Conservation (phyloP, 192 early-diverging fungal genomes). For the Podila clonocystis region DNA sequence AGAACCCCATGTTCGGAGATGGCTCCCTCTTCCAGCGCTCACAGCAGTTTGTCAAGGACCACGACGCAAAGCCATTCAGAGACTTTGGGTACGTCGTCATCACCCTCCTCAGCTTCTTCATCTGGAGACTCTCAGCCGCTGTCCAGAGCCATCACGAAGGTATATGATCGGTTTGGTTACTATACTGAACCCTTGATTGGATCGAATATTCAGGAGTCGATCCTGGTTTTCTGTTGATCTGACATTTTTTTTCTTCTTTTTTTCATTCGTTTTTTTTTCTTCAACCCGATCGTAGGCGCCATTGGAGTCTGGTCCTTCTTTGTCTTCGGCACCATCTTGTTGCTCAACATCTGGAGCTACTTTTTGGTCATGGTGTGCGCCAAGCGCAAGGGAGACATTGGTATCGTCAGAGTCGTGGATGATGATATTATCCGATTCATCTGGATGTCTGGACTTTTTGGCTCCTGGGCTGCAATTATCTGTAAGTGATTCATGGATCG, state of each 20-base stretch:
- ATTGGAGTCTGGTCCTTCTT: conserved; percentile 26
- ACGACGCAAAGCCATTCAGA: conserved; percentile 39
- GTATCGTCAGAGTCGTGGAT: conserved; percentile 26
- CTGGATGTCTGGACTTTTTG: conserved; percentile 37
- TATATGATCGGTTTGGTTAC: background rate
- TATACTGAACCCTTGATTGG: no score
- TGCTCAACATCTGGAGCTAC: conserved; percentile 43
- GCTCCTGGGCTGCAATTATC: conserved; percentile 28
- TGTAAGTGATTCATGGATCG: conserved; percentile 23
- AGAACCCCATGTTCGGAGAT: conserved; percentile 17
- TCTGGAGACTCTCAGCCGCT: conserved; percentile 28
- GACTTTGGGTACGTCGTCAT: conserved; percentile 33
- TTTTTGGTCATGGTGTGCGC: conserved; percentile 28
- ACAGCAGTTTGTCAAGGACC: conserved; percentile 35
- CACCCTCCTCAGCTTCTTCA: conserved; percentile 16
- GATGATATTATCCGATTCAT: conserved; percentile 31
- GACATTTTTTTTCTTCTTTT: background rate
- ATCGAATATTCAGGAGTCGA: no score
- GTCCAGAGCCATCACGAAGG: conserved; percentile 6
- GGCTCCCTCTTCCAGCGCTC: conserved; percentile 28
- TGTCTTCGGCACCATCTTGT: conserved; percentile 13
- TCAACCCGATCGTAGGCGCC: background rate
- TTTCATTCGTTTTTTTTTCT: background rate
- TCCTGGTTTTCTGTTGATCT: no score
- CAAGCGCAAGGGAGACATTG: conserved; percentile 33